phyloP scores from a whole-genome alignment of 1,284 basidiomycete species.

The Rhodotorula sp. region DNA sequence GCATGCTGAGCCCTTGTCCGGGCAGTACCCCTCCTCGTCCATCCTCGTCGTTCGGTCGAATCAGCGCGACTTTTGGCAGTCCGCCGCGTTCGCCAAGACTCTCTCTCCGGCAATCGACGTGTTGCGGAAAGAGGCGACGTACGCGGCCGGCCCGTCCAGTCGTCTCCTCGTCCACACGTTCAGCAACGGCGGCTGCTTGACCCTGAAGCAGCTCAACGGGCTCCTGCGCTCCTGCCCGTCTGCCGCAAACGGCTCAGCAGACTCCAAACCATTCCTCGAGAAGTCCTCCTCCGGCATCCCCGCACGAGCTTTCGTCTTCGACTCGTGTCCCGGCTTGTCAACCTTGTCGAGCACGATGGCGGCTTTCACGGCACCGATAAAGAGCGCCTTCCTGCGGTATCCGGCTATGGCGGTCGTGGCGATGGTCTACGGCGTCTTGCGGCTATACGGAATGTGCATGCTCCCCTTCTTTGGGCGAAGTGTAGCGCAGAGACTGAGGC shows the following conservation, averaged over 20 bases:
- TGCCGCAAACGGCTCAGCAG: neutral
- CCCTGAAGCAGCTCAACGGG: conserved; percentile 29
- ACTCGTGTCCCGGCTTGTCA: conserved; percentile 34
- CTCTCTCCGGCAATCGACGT: conserved; percentile 27
- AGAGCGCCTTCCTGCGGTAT: conserved; percentile 6
- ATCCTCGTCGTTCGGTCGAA: conserved; percentile 32
- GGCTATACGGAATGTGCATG: conserved; percentile 20
- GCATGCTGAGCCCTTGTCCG: too few species aligned
- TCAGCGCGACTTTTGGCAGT: conserved; percentile 20
- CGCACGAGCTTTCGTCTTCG: conserved; percentile 30
- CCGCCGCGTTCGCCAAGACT: neutral
- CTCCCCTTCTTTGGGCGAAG: too few species aligned
- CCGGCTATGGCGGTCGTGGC: conserved; percentile 18
- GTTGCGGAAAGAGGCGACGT: neutral
- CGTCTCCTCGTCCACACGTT: conserved; percentile 32
- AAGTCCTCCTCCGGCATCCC: neutral
- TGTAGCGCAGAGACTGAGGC: rapidly evolving
- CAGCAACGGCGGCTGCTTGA: conserved; percentile 34
- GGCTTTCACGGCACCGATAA: conserved; percentile 33
- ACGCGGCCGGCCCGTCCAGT: neutral
- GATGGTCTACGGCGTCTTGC: conserved; percentile 9
- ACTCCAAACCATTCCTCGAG: neutral
- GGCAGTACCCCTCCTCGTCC: conserved; percentile 27
- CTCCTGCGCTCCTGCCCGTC: conserved; percentile 6
- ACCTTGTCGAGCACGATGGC: conserved; percentile 12